A percentile compares a stretch with the other conserved stretches of the same genome.
Conservation (phyloP, 768 basidiomycete genomes). For the Hygrophoropsis aurantiaca region DNA sequence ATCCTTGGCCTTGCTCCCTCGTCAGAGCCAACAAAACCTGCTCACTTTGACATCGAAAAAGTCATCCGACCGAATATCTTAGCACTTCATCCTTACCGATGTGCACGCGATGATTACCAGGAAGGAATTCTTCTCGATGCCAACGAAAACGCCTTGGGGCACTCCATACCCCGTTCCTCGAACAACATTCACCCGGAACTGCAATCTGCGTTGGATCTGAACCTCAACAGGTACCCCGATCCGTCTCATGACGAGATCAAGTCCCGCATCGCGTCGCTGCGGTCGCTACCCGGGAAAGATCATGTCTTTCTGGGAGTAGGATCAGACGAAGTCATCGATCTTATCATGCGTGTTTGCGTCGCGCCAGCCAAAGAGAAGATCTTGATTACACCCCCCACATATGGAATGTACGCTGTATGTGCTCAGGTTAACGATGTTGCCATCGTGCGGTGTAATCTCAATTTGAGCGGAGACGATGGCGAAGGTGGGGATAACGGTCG, state of each 20-base stretch:
- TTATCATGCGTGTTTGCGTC: slow-evolving; percentile 89
- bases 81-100: slow-evolving; percentile 87
- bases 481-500: slow-evolving; percentile 72
- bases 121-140: slow-evolving; percentile 92
- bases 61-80: slow-evolving; percentile 96
- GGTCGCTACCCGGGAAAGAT: slow-evolving; percentile 60
- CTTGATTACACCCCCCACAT: slow-evolving; percentile 90
- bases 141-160: slow-evolving; percentile 95
- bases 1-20: slow-evolving; percentile 61
- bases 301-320: slow-evolving; percentile 95
- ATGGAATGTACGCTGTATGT: slow-evolving; percentile 96
- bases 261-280: slow-evolving; percentile 65
- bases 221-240: slow-evolving; percentile 91
- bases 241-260: slow-evolving; percentile 86
- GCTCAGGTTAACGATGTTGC: slow-evolving; percentile 94
- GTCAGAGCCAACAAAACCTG: slow-evolving; percentile 47
- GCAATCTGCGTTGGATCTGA: slow-evolving; percentile 40
- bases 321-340: slow-evolving; percentile 94
- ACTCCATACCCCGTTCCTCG: slow-evolving; percentile 58
- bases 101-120: slow-evolving; percentile 94
- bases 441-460: slow-evolving; percentile 73
- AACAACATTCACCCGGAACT: slow-evolving; percentile 33
- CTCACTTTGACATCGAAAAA: slow-evolving; percentile 81
- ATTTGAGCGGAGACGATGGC: slow-evolving; percentile 54
- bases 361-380: slow-evolving; percentile 78